Evolutionary conservation across 345 rosid species (phyloP), one percentile per base, ranked within the genome.

Genomic region (Aegle marmelos): DNA sequence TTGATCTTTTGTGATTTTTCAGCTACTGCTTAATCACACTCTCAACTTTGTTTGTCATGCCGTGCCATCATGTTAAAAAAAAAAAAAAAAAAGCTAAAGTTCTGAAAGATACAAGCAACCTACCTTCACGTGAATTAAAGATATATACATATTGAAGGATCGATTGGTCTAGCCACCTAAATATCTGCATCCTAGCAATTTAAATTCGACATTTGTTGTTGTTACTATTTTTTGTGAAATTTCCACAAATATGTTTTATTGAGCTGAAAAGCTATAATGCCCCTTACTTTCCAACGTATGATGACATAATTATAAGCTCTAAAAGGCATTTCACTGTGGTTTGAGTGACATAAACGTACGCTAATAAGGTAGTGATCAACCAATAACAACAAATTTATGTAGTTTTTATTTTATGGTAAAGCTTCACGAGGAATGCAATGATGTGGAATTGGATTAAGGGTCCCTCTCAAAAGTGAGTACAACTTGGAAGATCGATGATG

Each of bases 71-170:
- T 78, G 63, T 56, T 62, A 36, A 67, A 67, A 45, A 65, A 70
- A 68, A 66, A 69, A 56, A 36, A 67, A 67, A 45, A 65, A 70
- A 68, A 66, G 74, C 68, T 19, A 75, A 63, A 57, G 24, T 58
- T 31, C 8, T 64, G 48, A 33, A 33, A 77, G 58, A 63, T 22
- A 54, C 9, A 68, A 80, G 79, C 63, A 19, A 76, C 53, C 74
- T 74, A 13, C 70, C 70, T 72, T 81, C 87, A 82, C 81, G 84
- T 80, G 90, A 76, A 79, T 70, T 69, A 36, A 60, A 45, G 56
- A n/a, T 27, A 48, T 58, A 2, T 39, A 39, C 1, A 39, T 39
- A 41, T 36, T 39, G n/a, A 41, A 68, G 22, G 63, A 28, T 71
- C 63, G 19, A 19, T 6, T 14, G 19, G 7, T 10, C 72, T 22